Percentiles rank a stretch among this genome's conserved stretches.
Evolutionary conservation across 768 basidiomycete species (phyloP).

Genomic region (Clavaria fumosa): DNA sequence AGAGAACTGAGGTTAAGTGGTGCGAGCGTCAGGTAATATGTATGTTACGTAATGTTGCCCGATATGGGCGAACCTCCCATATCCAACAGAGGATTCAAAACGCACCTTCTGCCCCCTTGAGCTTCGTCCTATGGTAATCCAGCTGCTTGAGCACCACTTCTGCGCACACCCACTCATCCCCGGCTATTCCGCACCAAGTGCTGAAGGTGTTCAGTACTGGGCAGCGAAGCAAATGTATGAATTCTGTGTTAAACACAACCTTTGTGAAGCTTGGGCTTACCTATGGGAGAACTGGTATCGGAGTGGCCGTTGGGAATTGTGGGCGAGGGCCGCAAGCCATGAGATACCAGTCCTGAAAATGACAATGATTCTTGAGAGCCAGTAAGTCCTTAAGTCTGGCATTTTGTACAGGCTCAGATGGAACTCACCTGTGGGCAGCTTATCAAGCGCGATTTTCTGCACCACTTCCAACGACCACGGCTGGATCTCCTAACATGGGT

Average conservation of each 20-base stretch:
- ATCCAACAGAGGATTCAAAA: too few relatives aligned
- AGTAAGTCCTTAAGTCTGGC: constrained; percentile 16
- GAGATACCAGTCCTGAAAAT: constrained; percentile 16
- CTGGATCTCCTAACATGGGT: constrained; percentile 22
- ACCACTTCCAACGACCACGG: constrained; percentile 19
- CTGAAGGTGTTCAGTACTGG: constrained; percentile 13
- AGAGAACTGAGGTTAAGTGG: too few relatives aligned
- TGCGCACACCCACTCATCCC: constrained; percentile 15
- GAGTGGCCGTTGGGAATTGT: constrained; percentile 15
- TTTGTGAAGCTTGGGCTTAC: constrained; percentile 14
- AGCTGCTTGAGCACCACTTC: constrained; percentile 12
- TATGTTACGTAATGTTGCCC: too few relatives aligned
- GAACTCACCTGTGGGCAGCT: constrained; percentile 16
- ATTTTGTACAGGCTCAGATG: neutral
- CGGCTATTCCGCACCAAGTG: constrained; percentile 11
- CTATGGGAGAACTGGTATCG: constrained; percentile 16
- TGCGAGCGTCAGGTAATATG: too few relatives aligned
- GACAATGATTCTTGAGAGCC: constrained; percentile 18
- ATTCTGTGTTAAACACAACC: constrained; percentile 11
- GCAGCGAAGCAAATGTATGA: constrained; percentile 14
- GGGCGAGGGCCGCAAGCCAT: constrained; percentile 11
- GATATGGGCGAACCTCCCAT: too few relatives aligned
- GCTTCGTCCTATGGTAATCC: constrained; percentile 8
- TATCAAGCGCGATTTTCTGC: constrained; percentile 21
- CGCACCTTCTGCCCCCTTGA: constrained; percentile 13